Percentiles rank a stretch among this genome's conserved stretches.
These are phyloP conservation scores for Trichoderma arundinaceum DNA, from an alignment of 2,329 filamentous ascomycete species.

Conservation along the genomic window DNA sequence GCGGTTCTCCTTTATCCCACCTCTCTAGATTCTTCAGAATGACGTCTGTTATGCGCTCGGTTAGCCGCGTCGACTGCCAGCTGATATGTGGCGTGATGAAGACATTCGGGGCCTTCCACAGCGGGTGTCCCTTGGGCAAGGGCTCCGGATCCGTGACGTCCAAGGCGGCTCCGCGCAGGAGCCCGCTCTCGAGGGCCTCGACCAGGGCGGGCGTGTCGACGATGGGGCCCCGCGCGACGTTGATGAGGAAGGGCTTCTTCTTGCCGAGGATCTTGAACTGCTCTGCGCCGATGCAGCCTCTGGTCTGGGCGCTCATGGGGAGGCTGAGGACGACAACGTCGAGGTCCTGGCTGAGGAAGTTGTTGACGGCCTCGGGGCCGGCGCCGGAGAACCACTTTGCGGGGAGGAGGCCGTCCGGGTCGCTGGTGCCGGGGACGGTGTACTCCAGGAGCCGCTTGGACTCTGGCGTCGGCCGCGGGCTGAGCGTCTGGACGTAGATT, in stretches of 20 bases:
- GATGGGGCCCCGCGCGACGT: slow-evolving; percentile 64
- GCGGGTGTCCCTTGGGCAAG: slow-evolving; percentile 63
- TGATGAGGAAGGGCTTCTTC: slow-evolving; percentile 63
- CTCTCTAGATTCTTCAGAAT: slow-evolving; percentile 26
- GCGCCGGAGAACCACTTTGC: slow-evolving; percentile 51
- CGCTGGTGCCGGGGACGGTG: slow-evolving; percentile 66
- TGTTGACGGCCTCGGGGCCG: slow-evolving; percentile 43
- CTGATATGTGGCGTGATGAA: slow-evolving; percentile 57
- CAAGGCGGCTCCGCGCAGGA: slow-evolving; percentile 64
- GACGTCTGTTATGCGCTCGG: slow-evolving; percentile 36
- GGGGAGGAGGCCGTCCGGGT: slow-evolving; percentile 51
- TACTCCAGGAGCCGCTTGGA: slow-evolving; percentile 61
- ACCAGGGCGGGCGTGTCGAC: slow-evolving; percentile 58
- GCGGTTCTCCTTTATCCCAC: slow-evolving; percentile 26
- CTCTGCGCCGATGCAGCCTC: slow-evolving; percentile 50
- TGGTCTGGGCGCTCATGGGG: slow-evolving; percentile 49
- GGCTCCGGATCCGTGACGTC: slow-evolving; percentile 78
- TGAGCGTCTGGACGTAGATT: slow-evolving; percentile 70
- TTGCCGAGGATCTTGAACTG: slow-evolving; percentile 49
- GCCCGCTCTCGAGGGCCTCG: slow-evolving; percentile 53
- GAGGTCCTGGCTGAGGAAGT: slow-evolving; percentile 51
- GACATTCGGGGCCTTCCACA: slow-evolving; percentile 70
- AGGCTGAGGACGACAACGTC: slow-evolving; percentile 52
- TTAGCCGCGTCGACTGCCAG: slow-evolving; percentile 42
- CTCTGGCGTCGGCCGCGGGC: slow-evolving; percentile 62